Conservation (phyloP, 768 basidiomycete genomes). For the Paxillus ammoniavirescens region DNA sequence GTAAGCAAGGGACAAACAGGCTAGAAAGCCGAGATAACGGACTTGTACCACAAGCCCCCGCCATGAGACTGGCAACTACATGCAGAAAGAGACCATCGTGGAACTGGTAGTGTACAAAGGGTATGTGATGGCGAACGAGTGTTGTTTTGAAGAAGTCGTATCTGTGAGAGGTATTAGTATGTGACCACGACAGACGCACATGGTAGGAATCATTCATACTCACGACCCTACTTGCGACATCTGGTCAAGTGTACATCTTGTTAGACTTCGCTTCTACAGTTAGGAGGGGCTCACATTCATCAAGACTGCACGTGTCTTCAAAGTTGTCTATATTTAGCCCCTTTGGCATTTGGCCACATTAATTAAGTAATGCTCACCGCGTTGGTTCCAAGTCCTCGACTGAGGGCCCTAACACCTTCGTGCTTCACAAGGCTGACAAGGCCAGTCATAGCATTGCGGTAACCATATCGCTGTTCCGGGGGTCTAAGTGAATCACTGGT, state of each 20-base stretch:
- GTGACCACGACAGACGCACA: background rate
- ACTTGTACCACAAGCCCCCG: slow-evolving; percentile 81
- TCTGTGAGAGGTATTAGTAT: slow-evolving; percentile 34
- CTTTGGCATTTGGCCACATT: background rate
- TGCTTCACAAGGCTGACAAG: slow-evolving; percentile 60
- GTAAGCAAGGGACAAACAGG: background rate
- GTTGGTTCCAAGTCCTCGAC: slow-evolving; percentile 78
- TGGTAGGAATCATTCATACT: slow-evolving; percentile 29
- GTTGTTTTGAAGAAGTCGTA: slow-evolving; percentile 75
- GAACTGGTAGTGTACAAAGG: slow-evolving; percentile 58
- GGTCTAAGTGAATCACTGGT: slow-evolving; percentile 80
- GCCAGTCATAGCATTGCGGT: slow-evolving; percentile 76
- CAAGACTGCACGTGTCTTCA: slow-evolving; percentile 58
- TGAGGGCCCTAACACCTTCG: slow-evolving; percentile 69
- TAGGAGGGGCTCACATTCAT: slow-evolving; percentile 60
- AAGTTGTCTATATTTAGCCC: slow-evolving; percentile 6
- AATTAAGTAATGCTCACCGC: slow-evolving; percentile 42
- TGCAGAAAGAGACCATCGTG: slow-evolving; percentile 68
- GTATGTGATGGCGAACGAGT: slow-evolving; percentile 51
- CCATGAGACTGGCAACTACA: slow-evolving; percentile 60
- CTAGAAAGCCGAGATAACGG: slow-evolving; percentile 20
- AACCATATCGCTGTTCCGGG: slow-evolving; percentile 71
- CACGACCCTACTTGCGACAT: slow-evolving; percentile 83
- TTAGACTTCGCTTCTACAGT: slow-evolving; percentile 2
- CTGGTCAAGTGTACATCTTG: slow-evolving; percentile 33